Evolutionary conservation across 2,329 filamentous ascomycete genomes (phyloP), one percentile per base, ranked within the genome.

Genomic region (Mycosphaerella arachidis): DNA sequence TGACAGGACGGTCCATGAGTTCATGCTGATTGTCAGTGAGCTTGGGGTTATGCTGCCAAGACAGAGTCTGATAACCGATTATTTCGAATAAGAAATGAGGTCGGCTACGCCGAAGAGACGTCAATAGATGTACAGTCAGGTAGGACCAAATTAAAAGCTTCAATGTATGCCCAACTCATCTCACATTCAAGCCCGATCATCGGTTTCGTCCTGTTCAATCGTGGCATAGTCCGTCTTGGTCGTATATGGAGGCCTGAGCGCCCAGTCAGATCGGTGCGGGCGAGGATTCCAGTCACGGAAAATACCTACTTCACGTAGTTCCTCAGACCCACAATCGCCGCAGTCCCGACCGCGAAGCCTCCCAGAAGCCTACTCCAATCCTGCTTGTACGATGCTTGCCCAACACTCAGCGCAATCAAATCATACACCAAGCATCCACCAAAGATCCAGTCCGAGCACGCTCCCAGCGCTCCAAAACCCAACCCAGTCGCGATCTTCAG

Each of bases 371-470:
- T 77, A 35, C 81, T 78, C 84, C 82, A 86, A 1, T 72, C 72
- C 6, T 65, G 63, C 40, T 78, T 73, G 51, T 74, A 73, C 35
- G 84, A 80, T 7, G 81, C 71, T 63, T 86, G 84, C 0, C 84
- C 84, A 0, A 83, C 78, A 31, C 76, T 75, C 62, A 86, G 66
- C 7, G 79, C 82, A 13, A 84, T 73, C 18, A 86, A 74, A 68
- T 86, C 82, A 67, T 85, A 86, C 0, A 83, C 82, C 61, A 86
- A 69, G 66, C 84, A 84, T 0, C 79, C 81, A 0, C 83, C 84
- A 54, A 86, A 81, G 55, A 86, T 84, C 82, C 82, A 85, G 67
- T 86, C 84, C 64, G 82, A 84, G 37, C 71, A 65, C 9, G 76
- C 76, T 1, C 79, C 80, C 0, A 78, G 72, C 0, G 77, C 82